Evolutionary conservation across 1,139 yeast genomes (phyloP), one percentile per base, ranked within the genome.

Genomic region (Yamadazyma triangularis): DNA sequence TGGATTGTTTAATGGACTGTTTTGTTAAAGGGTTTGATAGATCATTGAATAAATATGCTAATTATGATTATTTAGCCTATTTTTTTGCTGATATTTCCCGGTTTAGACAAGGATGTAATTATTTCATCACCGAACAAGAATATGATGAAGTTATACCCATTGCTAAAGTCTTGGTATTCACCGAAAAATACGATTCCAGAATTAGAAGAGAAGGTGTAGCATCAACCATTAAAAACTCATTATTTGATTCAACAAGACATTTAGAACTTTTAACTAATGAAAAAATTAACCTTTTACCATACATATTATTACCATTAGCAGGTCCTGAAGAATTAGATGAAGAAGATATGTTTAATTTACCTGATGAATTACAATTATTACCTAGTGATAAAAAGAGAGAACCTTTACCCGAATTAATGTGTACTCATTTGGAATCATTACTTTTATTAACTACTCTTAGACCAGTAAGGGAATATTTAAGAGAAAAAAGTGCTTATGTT

Each of bases 121-220:
- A 85, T 55, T 86, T 87, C 48, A 73, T 82, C 30, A 70, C 81
- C 8, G 69, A 69, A 43, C 94, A 85, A 56, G 65, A 53, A 4
- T 85, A 86, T 51, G 96, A 87, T 51, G 64, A 59, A n/a, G 82
- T 84, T 21, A 79, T 83, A 11, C 95, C 96, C 25, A 61, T 88
- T 26, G 74, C 89, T 14, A 86, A 88, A 52, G 57, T 91, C 21
- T 65, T 87, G 37, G 94, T 83, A 0, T 87, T 87, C 58, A 85
- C 95, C 2, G 94, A 85, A 50, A 78, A 79, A 47, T 79, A 79
- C 47, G 89, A 81, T 42, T 71, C 86, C 13, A 79, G 77, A 46
- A 76, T 78, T 22, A 78, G 97, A 63, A 74, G 97, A 56, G 89
- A 83, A 53, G 97, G 96, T 48, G 91, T 87, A 29, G 95, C 95